Conservation (phyloP, 768 basidiomycete species). For the Cubamyces lactineus region DNA sequence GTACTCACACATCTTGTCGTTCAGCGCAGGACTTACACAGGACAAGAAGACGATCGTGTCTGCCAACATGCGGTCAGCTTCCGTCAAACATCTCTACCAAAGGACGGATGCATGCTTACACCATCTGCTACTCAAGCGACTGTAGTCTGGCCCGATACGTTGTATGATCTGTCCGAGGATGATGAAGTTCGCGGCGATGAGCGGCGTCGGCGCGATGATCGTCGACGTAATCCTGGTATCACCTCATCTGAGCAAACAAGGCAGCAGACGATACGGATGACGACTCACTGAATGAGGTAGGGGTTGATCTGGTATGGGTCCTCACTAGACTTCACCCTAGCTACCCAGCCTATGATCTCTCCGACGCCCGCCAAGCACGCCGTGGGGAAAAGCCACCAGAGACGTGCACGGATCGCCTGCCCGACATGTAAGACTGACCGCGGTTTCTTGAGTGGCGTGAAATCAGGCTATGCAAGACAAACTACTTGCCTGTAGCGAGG, state of each 20-base stretch:
- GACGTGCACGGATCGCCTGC: conserved; percentile 9
- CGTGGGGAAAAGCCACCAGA: conserved; percentile 19
- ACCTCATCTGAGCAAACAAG: too few relatives aligned
- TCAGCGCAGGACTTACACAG: conserved; percentile 28
- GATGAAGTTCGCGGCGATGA: conserved; percentile 59
- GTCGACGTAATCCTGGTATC: not conserved
- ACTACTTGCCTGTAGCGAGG: conserved; percentile 6
- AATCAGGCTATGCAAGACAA: not conserved
- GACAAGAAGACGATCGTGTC: conserved; percentile 34
- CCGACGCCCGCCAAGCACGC: conserved; percentile 12
- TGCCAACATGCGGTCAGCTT: conserved; percentile 7
- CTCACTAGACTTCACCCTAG: conserved; percentile 10
- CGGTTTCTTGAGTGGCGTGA: not conserved
- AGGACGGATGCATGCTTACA: conserved; percentile 32
- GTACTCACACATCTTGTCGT: not conserved
- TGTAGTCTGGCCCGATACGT: conserved; percentile 50
- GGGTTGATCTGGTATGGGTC: conserved; percentile 8
- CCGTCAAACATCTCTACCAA: not conserved
- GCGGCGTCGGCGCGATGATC: conserved; percentile 47
- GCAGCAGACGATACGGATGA: too few relatives aligned
- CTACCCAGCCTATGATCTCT: conserved; percentile 20
- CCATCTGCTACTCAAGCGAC: conserved; percentile 42
- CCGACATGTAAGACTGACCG: conserved; percentile 3
- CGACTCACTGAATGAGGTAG: conserved; percentile 21
- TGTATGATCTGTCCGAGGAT: conserved; percentile 52